These are phyloP conservation scores for Melaleuca alternifolia DNA, from an alignment of 345 rosid species.

Conservation along the genomic window DNA sequence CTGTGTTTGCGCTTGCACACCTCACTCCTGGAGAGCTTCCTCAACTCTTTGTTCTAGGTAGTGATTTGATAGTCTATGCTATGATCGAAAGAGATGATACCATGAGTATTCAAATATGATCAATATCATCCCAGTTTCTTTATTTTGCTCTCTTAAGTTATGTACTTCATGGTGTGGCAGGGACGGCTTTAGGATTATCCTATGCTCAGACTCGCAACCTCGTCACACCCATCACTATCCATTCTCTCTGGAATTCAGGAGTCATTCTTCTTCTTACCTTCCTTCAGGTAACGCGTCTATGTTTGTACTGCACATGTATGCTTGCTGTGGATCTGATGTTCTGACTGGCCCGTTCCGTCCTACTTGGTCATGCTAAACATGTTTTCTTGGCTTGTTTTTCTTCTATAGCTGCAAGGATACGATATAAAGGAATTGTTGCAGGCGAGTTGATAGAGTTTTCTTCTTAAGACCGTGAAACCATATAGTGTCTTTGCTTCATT, in stretches of 20 bases:
- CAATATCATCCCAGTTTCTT: not conserved
- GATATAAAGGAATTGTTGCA: slow-evolving; percentile 78
- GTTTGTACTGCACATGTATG: not conserved
- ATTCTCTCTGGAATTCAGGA: slow-evolving; percentile 85
- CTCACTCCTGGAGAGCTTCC: slow-evolving; percentile 92
- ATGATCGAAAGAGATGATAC: not conserved
- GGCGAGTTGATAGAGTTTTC: slow-evolving; percentile 11
- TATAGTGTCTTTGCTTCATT: not conserved
- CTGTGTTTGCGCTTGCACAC: slow-evolving; percentile 88
- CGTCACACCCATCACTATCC: slow-evolving; percentile 65
- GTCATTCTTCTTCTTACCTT: slow-evolving; percentile 75
- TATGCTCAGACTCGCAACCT: slow-evolving; percentile 94
- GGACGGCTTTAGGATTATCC: slow-evolving; percentile 62
- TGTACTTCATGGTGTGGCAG: slow-evolving; percentile 15
- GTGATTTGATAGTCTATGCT: not conserved
- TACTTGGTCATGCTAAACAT: not conserved
- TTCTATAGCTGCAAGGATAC: slow-evolving; percentile 63
- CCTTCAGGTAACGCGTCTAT: slow-evolving; percentile 51
- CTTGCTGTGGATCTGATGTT: not conserved
- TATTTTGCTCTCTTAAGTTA: not conserved
- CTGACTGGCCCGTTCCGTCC: not conserved
- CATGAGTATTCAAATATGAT: not conserved
- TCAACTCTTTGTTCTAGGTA: slow-evolving; percentile 78
- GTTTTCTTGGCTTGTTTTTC: not conserved
- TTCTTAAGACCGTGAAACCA: not conserved